A percentile compares a stretch with the other conserved stretches of the same genome.
These are phyloP conservation scores for Henckelia pumila DNA, from an alignment of 257 asterid species.

Conservation along the genomic window DNA sequence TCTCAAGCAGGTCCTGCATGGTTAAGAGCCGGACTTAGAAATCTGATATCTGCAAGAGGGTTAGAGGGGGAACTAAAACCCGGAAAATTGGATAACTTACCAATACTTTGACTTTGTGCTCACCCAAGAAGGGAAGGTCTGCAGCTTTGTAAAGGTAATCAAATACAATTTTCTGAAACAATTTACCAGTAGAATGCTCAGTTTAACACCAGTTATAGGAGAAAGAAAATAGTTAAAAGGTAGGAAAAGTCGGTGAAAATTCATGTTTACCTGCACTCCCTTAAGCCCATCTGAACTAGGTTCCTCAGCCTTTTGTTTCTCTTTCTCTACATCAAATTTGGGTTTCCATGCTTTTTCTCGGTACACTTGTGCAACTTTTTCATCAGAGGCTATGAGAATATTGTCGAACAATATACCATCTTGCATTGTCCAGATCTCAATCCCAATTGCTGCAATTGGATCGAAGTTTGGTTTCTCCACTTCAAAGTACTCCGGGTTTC, in stretches of 20 bases:
- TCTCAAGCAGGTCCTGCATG: conserved; percentile 70
- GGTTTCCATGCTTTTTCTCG: conserved; percentile 78
- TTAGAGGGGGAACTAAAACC: neutral
- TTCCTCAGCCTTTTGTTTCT: conserved; percentile 72
- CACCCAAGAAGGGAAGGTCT: conserved; percentile 77
- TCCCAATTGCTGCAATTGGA: conserved; percentile 92
- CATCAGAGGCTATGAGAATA: conserved; percentile 63
- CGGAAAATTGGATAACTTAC: conserved; percentile 36
- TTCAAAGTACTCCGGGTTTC: conserved; percentile 78
- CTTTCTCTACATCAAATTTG: conserved; percentile 70
- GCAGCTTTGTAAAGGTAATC: conserved; percentile 83
- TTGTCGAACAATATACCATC: conserved; percentile 93
- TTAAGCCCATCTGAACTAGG: conserved; percentile 61
- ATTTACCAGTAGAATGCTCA: conserved; percentile 2
- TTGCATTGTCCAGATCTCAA: conserved; percentile 99
- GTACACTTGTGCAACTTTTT: conserved; percentile 64
- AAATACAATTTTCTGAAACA: conserved; percentile 67
- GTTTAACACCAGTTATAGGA: neutral
- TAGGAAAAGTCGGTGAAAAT: neutral
- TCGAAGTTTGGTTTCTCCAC: conserved; percentile 80
- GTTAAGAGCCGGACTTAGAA: conserved; percentile 5
- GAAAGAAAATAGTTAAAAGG: neutral
- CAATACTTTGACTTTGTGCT: conserved; percentile 68
- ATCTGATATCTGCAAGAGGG: neutral
- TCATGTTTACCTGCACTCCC: conserved; percentile 64